Conservation (phyloP, 441 rosid species). For the Eutrema salsugineum region DNA sequence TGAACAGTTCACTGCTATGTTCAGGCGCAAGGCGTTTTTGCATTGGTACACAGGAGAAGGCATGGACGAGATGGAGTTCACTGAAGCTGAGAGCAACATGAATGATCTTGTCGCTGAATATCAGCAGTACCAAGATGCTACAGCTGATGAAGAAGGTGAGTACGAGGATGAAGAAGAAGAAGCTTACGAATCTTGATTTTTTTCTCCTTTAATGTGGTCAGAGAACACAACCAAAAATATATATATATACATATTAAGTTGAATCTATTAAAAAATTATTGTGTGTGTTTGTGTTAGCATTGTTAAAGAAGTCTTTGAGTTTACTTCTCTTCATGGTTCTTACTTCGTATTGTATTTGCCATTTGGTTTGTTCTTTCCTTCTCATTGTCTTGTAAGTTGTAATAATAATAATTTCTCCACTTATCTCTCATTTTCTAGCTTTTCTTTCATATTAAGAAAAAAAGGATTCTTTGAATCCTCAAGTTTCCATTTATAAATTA, state of each 20-base stretch:
- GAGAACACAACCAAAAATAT: not conserved
- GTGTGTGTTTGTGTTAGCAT: constrained; percentile 10
- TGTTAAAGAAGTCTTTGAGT: not conserved
- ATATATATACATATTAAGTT: constrained; percentile 6
- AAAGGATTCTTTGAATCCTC: not conserved
- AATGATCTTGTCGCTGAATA: constrained; percentile 32
- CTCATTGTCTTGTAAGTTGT: constrained; percentile 4
- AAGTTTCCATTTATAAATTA: not conserved
- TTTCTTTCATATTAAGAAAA: not conserved
- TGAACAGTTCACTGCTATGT: constrained; percentile 36
- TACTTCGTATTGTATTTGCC: constrained; percentile 8
- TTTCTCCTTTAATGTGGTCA: not conserved
- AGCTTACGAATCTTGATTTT: constrained; percentile 25
- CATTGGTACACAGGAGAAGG: constrained; percentile 38
- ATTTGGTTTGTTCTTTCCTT: constrained; percentile 14
- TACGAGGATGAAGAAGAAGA: constrained; percentile 29
- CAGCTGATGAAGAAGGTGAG: constrained; percentile 31
- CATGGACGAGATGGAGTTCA: constrained; percentile 33
- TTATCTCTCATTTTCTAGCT: not conserved
- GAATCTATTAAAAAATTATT: not conserved
- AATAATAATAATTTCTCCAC: constrained; percentile 15
- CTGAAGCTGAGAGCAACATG: constrained; percentile 35
- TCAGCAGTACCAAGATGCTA: constrained; percentile 33
- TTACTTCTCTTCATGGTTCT: not conserved
- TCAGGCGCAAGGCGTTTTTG: constrained; percentile 30